A percentile compares a stretch with the other conserved stretches of the same genome.
Evolutionary conservation across 2,329 filamentous ascomycete genomes (phyloP).

Genomic region (Periconia sp.): DNA sequence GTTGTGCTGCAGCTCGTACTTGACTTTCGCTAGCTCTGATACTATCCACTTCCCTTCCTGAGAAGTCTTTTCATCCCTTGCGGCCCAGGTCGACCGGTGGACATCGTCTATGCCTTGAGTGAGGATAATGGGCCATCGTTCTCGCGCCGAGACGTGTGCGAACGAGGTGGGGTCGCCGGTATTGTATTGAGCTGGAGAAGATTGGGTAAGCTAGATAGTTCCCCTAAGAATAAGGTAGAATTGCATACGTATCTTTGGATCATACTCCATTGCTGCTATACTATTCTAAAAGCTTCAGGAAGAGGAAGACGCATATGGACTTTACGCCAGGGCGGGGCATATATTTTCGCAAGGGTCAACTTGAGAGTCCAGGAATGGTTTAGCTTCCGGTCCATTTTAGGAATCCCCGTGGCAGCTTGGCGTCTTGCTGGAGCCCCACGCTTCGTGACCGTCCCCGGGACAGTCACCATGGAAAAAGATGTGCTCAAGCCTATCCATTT

Average conservation of each 20-base stretch:
- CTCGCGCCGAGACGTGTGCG: constrained; percentile 80
- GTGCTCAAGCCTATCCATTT: constrained; percentile 19
- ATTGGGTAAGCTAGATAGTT: constrained; percentile 11
- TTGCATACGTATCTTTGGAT: constrained; percentile 73
- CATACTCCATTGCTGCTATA: constrained; percentile 70
- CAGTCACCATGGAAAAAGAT: constrained; percentile 15
- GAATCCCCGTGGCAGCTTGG: neutral
- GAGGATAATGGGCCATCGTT: constrained; percentile 93
- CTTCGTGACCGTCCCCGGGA: constrained; percentile 7
- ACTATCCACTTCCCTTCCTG: constrained; percentile 88
- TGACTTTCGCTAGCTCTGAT: constrained; percentile 77
- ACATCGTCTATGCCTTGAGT: constrained; percentile 93
- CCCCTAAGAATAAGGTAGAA: neutral
- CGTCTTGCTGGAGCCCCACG: neutral
- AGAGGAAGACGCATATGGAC: no score
- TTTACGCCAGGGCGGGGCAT: no score
- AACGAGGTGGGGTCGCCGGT: constrained; percentile 88
- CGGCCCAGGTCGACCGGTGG: constrained; percentile 72
- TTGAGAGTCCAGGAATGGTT: neutral
- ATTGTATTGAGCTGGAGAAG: constrained; percentile 72
- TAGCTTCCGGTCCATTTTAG: neutral
- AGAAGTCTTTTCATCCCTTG: constrained; percentile 67
- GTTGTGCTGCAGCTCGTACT: constrained; percentile 95
- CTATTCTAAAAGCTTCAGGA: no score
- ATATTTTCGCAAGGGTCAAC: no score